Evolutionary conservation across 2,329 filamentous ascomycete species (phyloP).

Genomic region (Dactylellina leptospora): DNA sequence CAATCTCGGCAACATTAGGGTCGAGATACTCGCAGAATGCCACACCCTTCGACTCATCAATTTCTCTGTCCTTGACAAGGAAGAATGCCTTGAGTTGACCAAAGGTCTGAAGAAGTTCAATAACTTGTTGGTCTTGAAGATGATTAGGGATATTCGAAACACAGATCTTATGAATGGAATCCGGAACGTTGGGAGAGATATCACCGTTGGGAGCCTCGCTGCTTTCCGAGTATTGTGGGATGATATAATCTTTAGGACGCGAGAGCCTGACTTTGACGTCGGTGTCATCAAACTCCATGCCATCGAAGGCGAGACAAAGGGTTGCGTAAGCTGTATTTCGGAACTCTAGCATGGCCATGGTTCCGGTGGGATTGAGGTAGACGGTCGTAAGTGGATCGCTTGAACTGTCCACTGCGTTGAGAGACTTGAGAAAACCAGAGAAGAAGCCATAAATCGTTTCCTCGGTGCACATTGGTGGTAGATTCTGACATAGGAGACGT

Average conservation of each 20-base stretch:
- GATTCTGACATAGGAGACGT: constrained; percentile 85
- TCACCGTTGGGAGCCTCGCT: constrained; percentile 78
- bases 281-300: constrained; percentile 83
- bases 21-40: constrained; percentile 96
- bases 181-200: constrained; percentile 81
- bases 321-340: constrained; percentile 87
- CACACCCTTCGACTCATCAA: constrained; percentile 88
- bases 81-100: constrained; percentile 92
- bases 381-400: constrained; percentile 76
- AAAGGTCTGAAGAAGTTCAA: constrained; percentile 87
- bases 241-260: constrained; percentile 66
- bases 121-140: constrained; percentile 88
- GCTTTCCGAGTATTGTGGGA: constrained; percentile 92
- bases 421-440: constrained; percentile 94
- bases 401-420: constrained; percentile 88
- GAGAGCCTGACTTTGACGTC: constrained; percentile 55
- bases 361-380: constrained; percentile 79
- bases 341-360: constrained; percentile 90
- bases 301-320: constrained; percentile 86
- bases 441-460: constrained; percentile 84
- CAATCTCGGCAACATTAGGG: constrained; percentile 76
- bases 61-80: constrained; percentile 83
- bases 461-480: constrained; percentile 77
- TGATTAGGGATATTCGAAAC: constrained; percentile 88
- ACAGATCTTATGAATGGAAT: constrained; percentile 94